Evolutionary conservation across 164 flowering plant genomes (phyloP).

Genomic region (Berberis vulgaris): DNA sequence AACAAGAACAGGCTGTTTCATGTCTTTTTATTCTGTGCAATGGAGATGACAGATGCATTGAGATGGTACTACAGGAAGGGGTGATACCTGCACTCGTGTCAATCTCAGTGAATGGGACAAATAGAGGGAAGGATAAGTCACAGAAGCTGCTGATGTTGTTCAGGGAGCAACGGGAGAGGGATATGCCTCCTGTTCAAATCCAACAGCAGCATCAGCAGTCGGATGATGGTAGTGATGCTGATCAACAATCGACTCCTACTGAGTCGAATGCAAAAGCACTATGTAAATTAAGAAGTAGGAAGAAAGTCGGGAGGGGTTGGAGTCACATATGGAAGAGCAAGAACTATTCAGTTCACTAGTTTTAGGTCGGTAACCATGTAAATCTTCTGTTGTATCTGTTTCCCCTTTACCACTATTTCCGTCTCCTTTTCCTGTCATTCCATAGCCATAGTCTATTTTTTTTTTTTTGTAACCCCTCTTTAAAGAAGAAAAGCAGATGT

Average conservation of each 20-base stretch:
- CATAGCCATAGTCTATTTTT: conserved; percentile 15
- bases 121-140: conserved; percentile 80
- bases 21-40: conserved; percentile 65
- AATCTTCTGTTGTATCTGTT: conserved; percentile 25
- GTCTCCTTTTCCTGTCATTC: conserved; percentile 5
- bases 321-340: conserved; percentile 64
- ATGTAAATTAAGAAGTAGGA: conserved; percentile 45
- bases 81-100: conserved; percentile 89
- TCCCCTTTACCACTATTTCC: conserved; percentile 6
- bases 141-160: conserved; percentile 84
- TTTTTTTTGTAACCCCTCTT: background rate
- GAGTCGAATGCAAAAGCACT: conserved; percentile 47
- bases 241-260: conserved; percentile 1
- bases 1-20: conserved; percentile 79
- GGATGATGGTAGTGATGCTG: conserved; percentile 15
- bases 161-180: conserved; percentile 76
- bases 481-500: conserved; percentile 25
- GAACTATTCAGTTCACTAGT: conserved; percentile 53
- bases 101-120: conserved; percentile 77
- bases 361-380: conserved; percentile 31
- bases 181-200: conserved; percentile 32
- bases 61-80: conserved; percentile 84
- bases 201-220: conserved; percentile 14
- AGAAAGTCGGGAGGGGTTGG: conserved; percentile 35
- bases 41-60: conserved; percentile 50